Evolutionary conservation across 441 rosid genomes (phyloP).

Genomic region (Bruguiera hainesii): DNA sequence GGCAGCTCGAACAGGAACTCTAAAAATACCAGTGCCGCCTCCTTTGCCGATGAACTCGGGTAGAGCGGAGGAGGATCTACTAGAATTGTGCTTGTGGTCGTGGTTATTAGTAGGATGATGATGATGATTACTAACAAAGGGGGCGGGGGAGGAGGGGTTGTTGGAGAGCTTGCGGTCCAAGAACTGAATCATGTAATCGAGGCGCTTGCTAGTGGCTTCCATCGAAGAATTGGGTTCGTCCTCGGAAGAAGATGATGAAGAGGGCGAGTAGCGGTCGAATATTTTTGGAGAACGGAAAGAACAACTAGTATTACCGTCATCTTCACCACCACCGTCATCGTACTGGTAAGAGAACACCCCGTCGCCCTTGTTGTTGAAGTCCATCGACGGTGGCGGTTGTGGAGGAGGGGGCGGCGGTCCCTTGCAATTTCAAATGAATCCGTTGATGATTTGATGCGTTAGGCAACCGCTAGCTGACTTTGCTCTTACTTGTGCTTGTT

Average conservation of each 20-base stretch:
- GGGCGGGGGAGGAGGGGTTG: neutral
- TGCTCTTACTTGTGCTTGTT: no score
- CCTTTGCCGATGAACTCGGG: slow-evolving; percentile 68
- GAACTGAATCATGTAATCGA: slow-evolving; percentile 87
- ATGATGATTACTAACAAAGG: neutral
- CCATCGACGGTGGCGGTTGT: slow-evolving; percentile 11
- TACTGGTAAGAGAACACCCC: slow-evolving; percentile 10
- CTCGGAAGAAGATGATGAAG: slow-evolving; percentile 42
- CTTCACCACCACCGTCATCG: neutral
- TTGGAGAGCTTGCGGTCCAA: slow-evolving; percentile 66
- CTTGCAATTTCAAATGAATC: no score
- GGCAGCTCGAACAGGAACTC: slow-evolving; percentile 60
- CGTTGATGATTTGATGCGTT: no score
- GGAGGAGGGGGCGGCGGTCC: no score
- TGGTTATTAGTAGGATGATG: slow-evolving; percentile 7
- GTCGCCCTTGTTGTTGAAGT: slow-evolving; percentile 19
- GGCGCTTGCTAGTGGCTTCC: slow-evolving; percentile 59
- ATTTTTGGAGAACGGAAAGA: slow-evolving; percentile 20
- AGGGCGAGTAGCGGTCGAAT: slow-evolving; percentile 59
- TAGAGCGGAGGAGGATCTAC: slow-evolving; percentile 25
- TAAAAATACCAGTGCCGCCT: slow-evolving; percentile 66
- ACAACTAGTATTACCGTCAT: no score
- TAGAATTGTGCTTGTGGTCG: neutral
- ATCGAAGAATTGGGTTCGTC: slow-evolving; percentile 49
- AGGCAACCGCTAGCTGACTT: no score